Base-by-base conservation (phyloP, 2,329 filamentous ascomycete genomes). In the Arthroderma sp. region DNA sequence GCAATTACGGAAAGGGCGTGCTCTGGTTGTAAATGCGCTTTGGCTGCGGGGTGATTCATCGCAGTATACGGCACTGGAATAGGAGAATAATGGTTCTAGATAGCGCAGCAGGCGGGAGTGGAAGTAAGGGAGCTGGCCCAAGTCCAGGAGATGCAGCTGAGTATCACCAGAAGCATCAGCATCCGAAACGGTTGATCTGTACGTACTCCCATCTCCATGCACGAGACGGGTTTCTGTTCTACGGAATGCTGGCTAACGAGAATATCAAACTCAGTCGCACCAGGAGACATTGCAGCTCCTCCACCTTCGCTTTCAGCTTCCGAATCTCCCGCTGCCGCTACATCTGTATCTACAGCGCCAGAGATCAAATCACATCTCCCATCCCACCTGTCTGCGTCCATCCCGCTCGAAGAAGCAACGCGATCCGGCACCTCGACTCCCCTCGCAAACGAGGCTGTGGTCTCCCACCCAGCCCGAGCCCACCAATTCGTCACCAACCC, bases 401-500 rank as follows among this genome's bases (percentile, higher is more conserved):
- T 33, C 22, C 27, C 42, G 37, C 31, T 34, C 15, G 43, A 44
- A 27, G 36, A 39, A 10, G 39, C 42, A 38, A 43, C 52, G 22
- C 56, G 56, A 44, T 61, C 62, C 8, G 56, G 58, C 10, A 55
- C 58, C 29, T 59, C 63, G 10, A 66, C 64, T 3, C 63, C 64
- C 6, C 52, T 54, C 36, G 61, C 63, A 15, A 56, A 54, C 22
- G 58, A 56, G 6, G 58, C 65, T 36, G 50, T 65, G 15, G 51
- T 66, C 29, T 59, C 62, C 3, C 53, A 63, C 45, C 57, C 65
- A 5, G 58, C 65, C 4, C 64, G 63, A 38, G 65, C 65, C 3
- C 65, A 68, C 50, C 65, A 68, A 44, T 68, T 68, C 54, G 53
- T 61, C 42, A 61, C 57, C 32, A 68, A 68, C 50, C 65, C 65